These are phyloP conservation scores for Whalleya microplaca DNA, from an alignment of 2,329 filamentous ascomycete genomes.

Conservation along the genomic window DNA sequence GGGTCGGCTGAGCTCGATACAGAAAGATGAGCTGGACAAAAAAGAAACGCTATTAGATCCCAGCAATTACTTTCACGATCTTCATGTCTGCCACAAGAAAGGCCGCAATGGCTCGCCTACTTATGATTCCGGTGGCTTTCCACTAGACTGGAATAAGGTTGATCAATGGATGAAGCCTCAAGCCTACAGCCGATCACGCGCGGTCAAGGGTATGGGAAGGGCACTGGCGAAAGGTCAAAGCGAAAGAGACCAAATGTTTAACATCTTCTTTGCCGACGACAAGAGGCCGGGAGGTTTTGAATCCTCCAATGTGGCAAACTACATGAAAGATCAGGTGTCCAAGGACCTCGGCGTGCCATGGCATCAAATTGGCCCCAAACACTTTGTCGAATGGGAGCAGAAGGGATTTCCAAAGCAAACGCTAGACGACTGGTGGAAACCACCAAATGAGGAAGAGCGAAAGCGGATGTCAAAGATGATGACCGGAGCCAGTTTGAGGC, in stretches of 20 bases:
- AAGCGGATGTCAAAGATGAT: conserved; percentile 19
- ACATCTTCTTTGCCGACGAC: conserved; percentile 20
- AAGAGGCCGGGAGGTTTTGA: not conserved
- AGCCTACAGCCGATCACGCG: conserved; percentile 9
- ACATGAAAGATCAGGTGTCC: conserved; percentile 29
- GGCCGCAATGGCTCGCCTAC: conserved; percentile 20
- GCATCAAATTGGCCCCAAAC: conserved; percentile 24
- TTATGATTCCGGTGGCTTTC: conserved; percentile 26
- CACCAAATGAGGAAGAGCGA: conserved; percentile 23
- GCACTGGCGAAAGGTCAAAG: not conserved
- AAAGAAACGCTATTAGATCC: conserved; percentile 14
- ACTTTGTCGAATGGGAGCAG: conserved; percentile 23
- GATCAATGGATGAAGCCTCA: conserved; percentile 11
- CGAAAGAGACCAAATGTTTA: conserved; percentile 10
- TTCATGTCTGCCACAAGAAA: conserved; percentile 19
- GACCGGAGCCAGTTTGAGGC: conserved; percentile 11
- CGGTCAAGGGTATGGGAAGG: conserved; percentile 8
- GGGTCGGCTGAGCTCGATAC: conserved; percentile 19
- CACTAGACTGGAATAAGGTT: conserved; percentile 23
- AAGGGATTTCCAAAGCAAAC: conserved; percentile 28
- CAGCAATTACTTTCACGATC: conserved; percentile 13
- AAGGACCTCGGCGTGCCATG: conserved; percentile 30
- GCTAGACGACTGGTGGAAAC: conserved; percentile 24
- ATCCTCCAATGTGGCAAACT: not conserved
- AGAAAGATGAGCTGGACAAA: conserved; percentile 6